A percentile compares a stretch with the other conserved stretches of the same genome.
Conservation (phyloP, 1,284 basidiomycete genomes). For the Rhodotorula sp. region DNA sequence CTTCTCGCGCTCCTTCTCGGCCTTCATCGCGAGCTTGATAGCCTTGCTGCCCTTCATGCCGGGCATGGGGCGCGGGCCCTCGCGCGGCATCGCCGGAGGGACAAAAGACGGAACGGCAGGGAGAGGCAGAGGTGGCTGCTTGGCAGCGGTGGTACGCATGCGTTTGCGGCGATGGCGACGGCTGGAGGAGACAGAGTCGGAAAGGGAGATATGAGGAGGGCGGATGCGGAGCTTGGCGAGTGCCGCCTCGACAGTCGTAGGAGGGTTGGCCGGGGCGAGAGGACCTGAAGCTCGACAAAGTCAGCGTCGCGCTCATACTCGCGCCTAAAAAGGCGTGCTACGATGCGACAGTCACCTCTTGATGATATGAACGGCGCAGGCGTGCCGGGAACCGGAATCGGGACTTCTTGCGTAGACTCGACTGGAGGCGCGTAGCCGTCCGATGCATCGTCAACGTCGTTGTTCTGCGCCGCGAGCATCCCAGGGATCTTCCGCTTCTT, state of each 20-base stretch:
- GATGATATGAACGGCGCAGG: background rate
- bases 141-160: slow-evolving; percentile 1
- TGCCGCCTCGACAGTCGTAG: slow-evolving; percentile 36
- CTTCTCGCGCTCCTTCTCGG: slow-evolving; percentile 36
- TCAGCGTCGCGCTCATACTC: background rate
- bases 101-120: slow-evolving; percentile 17
- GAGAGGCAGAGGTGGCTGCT: slow-evolving; percentile 27
- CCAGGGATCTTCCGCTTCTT: slow-evolving; percentile 41
- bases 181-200: slow-evolving; percentile 9
- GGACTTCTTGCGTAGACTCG: background rate
- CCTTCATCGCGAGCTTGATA: slow-evolving; percentile 39
- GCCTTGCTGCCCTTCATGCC: slow-evolving; percentile 39
- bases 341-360: slow-evolving; percentile 12
- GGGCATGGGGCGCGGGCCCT: slow-evolving; percentile 32
- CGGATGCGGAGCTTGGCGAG: slow-evolving; percentile 37
- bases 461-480: background rate
- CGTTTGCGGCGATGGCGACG: slow-evolving; percentile 18
- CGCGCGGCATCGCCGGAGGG: slow-evolving; percentile 23
- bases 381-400: too few relatives aligned
- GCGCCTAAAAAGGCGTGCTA: background rate
- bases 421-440: background rate
- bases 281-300: slow-evolving; percentile 6
- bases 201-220: slow-evolving; percentile 34
- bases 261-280: slow-evolving; percentile 33
- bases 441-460: background rate